Evolutionary conservation across 495 filamentous ascomycete species (phyloP).

Genomic region (Neurospora pannonica): DNA sequence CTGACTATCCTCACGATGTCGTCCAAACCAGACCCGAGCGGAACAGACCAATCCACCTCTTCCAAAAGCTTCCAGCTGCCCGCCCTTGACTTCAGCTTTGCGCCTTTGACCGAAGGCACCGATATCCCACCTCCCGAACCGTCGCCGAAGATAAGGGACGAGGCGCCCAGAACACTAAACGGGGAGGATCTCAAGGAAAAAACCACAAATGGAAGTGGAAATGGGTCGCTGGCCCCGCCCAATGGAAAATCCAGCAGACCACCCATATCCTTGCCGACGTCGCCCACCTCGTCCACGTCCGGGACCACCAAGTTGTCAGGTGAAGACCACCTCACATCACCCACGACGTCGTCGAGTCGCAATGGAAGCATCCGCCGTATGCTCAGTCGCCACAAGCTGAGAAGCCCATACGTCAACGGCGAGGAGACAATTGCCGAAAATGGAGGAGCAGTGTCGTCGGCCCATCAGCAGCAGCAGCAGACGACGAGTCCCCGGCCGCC

Average conservation of each 20-base stretch:
- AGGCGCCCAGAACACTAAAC: conserved; percentile 26
- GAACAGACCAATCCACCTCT: conserved; percentile 7
- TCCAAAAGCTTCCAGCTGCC: conserved; percentile 45
- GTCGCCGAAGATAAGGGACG: conserved; percentile 35
- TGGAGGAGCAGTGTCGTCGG: conserved; percentile 14
- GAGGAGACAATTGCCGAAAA: conserved; percentile 8
- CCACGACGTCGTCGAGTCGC: conserved; percentile 29
- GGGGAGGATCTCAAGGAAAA: conserved; percentile 8
- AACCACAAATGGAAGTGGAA: background rate
- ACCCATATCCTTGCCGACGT: conserved; percentile 23
- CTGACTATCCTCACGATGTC: conserved; percentile 11
- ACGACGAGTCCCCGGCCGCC: background rate
- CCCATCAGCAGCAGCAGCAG: conserved; percentile 25
- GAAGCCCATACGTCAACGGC: conserved; percentile 34
- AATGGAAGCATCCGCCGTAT: conserved; percentile 37
- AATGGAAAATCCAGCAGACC: conserved; percentile 22
- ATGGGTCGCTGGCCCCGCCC: conserved; percentile 8
- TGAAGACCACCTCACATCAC: conserved; percentile 36
- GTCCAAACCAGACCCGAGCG: conserved; percentile 13
- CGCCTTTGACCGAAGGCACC: conserved; percentile 47
- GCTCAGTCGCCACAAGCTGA: conserved; percentile 35
- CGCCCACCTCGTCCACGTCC: conserved; percentile 17
- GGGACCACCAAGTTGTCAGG: conserved; percentile 29
- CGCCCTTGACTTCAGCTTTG: conserved; percentile 39
- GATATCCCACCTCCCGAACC: conserved; percentile 46